phyloP scores from a whole-genome alignment of 208 protist species.

The Phytomonas sp. region DNA sequence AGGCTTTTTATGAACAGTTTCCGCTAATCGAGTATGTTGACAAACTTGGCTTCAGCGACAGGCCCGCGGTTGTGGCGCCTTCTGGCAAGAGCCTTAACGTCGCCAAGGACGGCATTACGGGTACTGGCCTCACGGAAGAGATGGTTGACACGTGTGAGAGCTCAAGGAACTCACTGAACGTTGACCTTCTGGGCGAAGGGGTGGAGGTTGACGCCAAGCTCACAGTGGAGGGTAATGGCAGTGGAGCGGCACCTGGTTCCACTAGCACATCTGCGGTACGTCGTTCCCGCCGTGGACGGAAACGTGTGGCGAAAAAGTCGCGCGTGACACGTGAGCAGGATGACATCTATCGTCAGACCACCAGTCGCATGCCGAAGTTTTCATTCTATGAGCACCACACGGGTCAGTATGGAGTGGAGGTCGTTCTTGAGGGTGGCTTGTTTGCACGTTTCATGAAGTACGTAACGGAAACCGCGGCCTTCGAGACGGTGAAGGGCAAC shows the following conservation, averaged over 20 bases:
- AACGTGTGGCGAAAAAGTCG: conserved; percentile 28
- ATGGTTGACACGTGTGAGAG: no score
- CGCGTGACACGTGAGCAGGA: conserved; percentile 30
- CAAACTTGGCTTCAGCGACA: conserved; percentile 26
- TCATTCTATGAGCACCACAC: conserved; percentile 28
- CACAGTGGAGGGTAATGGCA: conserved; percentile 1
- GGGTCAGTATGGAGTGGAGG: conserved; percentile 54
- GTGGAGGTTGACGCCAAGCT: conserved; percentile 8
- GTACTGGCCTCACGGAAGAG: conserved; percentile 1
- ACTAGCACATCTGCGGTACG: conserved; percentile 14
- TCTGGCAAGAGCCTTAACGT: conserved; percentile 6
- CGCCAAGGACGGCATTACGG: conserved; percentile 5
- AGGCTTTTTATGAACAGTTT: conserved; percentile 59
- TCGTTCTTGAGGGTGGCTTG: conserved; percentile 48
- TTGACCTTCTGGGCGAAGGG: neutral
- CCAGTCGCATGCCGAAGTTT: conserved; percentile 21
- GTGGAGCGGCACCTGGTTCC: conserved; percentile 12
- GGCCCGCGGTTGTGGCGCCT: no score
- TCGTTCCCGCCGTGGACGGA: conserved; percentile 26
- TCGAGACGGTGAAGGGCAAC: conserved; percentile 60
- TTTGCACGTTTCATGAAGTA: conserved; percentile 66
- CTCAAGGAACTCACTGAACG: no score
- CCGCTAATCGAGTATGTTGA: conserved; percentile 65
- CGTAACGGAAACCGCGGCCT: conserved; percentile 55
- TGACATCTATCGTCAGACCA: conserved; percentile 42